phyloP scores from a whole-genome alignment of 768 basidiomycete genomes.

The Leucocoprinus leucothites region DNA sequence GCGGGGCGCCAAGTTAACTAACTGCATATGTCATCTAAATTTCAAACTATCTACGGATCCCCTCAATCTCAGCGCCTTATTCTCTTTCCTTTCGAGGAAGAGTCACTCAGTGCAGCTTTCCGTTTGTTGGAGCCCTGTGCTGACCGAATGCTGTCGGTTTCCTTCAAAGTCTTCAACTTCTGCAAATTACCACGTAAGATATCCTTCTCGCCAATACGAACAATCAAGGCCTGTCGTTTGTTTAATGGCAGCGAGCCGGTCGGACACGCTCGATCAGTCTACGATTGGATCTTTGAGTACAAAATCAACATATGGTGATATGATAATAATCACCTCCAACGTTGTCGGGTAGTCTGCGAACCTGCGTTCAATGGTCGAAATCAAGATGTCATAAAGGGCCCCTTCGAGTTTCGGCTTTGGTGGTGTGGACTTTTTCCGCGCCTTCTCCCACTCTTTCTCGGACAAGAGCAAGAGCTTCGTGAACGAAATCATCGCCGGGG shows the following conservation, averaged over 20 bases:
- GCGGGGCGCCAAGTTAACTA: too few relatives aligned
- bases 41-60: too few relatives aligned
- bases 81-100: slow-evolving; percentile 10
- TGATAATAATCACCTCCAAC: slow-evolving; percentile 46
- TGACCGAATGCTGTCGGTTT: not conserved
- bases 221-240: slow-evolving; percentile 61
- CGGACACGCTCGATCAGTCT: slow-evolving; percentile 51
- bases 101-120: slow-evolving; percentile 6
- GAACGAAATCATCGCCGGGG: slow-evolving; percentile 60
- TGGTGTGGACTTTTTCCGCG: slow-evolving; percentile 58
- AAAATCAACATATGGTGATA: slow-evolving; percentile 2
- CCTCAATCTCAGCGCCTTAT: slow-evolving; percentile 3
- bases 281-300: not conserved
- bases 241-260: slow-evolving; percentile 38
- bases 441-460: slow-evolving; percentile 56
- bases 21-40: too few relatives aligned
- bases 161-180: slow-evolving; percentile 17
- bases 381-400: slow-evolving; percentile 42
- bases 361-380: slow-evolving; percentile 47
- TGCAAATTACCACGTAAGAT: slow-evolving; percentile 41
- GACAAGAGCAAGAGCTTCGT: slow-evolving; percentile 58
- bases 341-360: slow-evolving; percentile 54
- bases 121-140: slow-evolving; percentile 9
- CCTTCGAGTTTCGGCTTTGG: slow-evolving; percentile 68
- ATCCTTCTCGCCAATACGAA: slow-evolving; percentile 78